Conservation (phyloP, 345 rosid genomes). For the Aquilaria sinensis region DNA sequence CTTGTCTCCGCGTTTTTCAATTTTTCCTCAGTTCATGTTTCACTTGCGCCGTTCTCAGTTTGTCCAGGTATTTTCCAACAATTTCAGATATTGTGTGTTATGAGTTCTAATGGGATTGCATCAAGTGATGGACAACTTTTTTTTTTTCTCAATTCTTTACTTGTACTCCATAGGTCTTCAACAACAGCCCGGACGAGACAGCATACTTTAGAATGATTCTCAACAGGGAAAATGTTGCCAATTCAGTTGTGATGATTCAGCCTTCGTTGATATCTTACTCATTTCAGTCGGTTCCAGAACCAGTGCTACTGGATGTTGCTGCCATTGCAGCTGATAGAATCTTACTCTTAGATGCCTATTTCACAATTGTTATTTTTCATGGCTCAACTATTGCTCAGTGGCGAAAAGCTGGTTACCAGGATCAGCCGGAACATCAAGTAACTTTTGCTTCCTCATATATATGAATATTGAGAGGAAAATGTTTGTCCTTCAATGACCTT, state of each 20-base stretch:
- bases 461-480: neutral
- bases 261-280: slow-evolving; percentile 95
- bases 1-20: slow-evolving; percentile 71
- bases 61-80: slow-evolving; percentile 60
- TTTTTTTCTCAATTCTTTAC: slow-evolving; percentile 7
- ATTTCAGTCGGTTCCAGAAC: slow-evolving; percentile 79
- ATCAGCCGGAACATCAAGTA: slow-evolving; percentile 92
- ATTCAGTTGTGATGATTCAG: slow-evolving; percentile 92
- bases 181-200: slow-evolving; percentile 97
- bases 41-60: slow-evolving; percentile 95
- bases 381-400: slow-evolving; percentile 94
- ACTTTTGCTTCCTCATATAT: slow-evolving; percentile 7
- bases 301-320: slow-evolving; percentile 77
- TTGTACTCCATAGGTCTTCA: slow-evolving; percentile 63
- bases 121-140: neutral
- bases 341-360: slow-evolving; percentile 80
- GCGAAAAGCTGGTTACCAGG: slow-evolving; percentile 91
- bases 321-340: slow-evolving; percentile 89
- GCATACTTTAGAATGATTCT: slow-evolving; percentile 89
- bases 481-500: too few relatives aligned
- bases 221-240: slow-evolving; percentile 85
- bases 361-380: slow-evolving; percentile 81
- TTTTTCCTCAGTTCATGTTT: slow-evolving; percentile 86
- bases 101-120: neutral
- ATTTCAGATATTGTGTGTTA: neutral